phyloP scores from a whole-genome alignment of 495 filamentous ascomycete genomes.

The Monascus purpureus region DNA sequence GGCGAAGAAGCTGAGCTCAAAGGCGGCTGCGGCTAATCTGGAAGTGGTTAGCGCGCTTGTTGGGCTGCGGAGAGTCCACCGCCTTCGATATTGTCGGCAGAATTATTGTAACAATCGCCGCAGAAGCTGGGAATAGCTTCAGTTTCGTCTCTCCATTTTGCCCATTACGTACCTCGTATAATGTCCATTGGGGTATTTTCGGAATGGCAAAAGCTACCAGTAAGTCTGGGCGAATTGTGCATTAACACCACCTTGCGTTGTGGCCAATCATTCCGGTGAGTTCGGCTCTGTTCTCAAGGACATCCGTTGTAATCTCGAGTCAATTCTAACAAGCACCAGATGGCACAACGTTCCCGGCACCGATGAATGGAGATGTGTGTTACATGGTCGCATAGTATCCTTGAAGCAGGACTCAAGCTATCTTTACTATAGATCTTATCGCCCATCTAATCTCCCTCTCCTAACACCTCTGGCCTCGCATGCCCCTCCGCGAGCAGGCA shows the following conservation, averaged over 20 bases:
- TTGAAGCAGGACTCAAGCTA: constrained; percentile 66
- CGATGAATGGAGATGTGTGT: constrained; percentile 82
- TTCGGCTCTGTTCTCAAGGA: neutral
- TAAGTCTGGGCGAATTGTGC: constrained; percentile 69
- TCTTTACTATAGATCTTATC: constrained; percentile 67
- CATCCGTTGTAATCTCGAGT: no score
- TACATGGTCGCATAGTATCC: constrained; percentile 72
- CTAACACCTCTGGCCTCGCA: constrained; percentile 16
- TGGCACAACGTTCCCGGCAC: constrained; percentile 65
- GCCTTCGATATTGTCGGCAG: constrained; percentile 15
- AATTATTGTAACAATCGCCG: constrained; percentile 3
- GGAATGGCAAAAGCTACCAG: constrained; percentile 70
- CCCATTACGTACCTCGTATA: constrained; percentile 1
- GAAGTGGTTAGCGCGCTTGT: constrained; percentile 6
- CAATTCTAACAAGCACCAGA: constrained; percentile 21
- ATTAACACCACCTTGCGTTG: constrained; percentile 84
- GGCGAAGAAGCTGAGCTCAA: constrained; percentile 8
- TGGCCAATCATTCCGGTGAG: constrained; percentile 73
- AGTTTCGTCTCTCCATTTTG: neutral
- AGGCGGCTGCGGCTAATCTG: constrained; percentile 4
- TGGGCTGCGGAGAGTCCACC: constrained; percentile 8
- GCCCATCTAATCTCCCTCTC: constrained; percentile 19
- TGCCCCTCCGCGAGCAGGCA: constrained; percentile 14
- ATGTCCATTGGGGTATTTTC: constrained; percentile 25
- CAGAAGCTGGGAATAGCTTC: neutral